Conservation (phyloP, 2,329 filamentous ascomycete genomes). For the Talaromyces sp. region DNA sequence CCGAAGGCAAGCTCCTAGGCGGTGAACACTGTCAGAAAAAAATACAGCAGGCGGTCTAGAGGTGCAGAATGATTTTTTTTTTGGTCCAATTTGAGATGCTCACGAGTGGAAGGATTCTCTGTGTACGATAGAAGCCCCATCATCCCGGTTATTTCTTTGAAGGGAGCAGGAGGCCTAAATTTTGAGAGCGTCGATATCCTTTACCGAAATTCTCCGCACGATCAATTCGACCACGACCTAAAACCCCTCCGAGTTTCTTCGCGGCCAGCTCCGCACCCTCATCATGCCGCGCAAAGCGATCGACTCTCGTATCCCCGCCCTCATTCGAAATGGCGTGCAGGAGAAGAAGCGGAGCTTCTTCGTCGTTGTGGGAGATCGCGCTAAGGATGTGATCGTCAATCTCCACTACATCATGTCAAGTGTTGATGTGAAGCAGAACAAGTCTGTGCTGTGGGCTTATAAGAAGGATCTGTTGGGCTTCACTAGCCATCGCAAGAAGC, state of each 20-base stretch:
- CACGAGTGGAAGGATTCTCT: constrained; percentile 9
- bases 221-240: neutral
- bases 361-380: constrained; percentile 88
- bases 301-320: constrained; percentile 85
- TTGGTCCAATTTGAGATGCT: constrained; percentile 10
- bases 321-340: constrained; percentile 86
- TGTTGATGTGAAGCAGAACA: constrained; percentile 90
- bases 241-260: constrained; percentile 12
- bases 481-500: constrained; percentile 95
- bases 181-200: neutral
- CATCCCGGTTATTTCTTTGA: neutral
- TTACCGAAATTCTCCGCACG: neutral
- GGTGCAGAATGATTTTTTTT: constrained; percentile 39
- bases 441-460: constrained; percentile 97
- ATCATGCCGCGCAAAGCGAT: constrained; percentile 58
- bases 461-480: constrained; percentile 97
- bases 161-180: neutral
- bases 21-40: neutral
- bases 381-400: constrained; percentile 96
- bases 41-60: constrained; percentile 21
- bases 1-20: constrained; percentile 5
- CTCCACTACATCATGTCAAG: constrained; percentile 91
- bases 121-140: constrained; percentile 5
- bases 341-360: constrained; percentile 99
- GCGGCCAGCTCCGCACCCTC: constrained; percentile 23